Percentiles rank a stretch among this genome's conserved stretches.
These are phyloP conservation scores for Vachellia collinsii DNA, from an alignment of 306 rosid genomes.

Conservation along the genomic window DNA sequence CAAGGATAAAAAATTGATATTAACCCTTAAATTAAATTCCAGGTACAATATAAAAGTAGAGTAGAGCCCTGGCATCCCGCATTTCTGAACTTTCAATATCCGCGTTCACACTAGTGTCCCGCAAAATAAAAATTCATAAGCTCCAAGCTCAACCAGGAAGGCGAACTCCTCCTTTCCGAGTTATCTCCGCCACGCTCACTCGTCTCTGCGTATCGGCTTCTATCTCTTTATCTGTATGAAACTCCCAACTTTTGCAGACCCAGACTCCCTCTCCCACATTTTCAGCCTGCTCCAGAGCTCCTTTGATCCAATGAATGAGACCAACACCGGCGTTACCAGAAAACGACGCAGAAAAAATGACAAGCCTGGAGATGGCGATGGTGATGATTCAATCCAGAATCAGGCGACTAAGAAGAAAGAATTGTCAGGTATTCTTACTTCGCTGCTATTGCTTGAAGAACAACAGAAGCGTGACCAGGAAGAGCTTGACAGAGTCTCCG, in stretches of 20 bases:
- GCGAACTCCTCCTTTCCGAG: not conserved
- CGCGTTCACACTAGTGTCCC: constrained; percentile 23
- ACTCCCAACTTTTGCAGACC: constrained; percentile 38
- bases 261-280: constrained; percentile 27
- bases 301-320: constrained; percentile 34
- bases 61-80: not conserved
- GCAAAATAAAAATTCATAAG: not conserved
- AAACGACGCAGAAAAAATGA: constrained; percentile 38
- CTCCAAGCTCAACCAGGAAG: not conserved
- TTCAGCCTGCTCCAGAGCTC: constrained; percentile 31
- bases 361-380: constrained; percentile 20
- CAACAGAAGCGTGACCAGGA: constrained; percentile 53
- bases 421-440: constrained; percentile 49
- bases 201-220: not conserved
- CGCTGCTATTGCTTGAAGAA: constrained; percentile 55
- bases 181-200: not conserved
- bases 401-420: constrained; percentile 43
- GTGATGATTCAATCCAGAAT: constrained; percentile 15
- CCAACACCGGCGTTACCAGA: constrained; percentile 2
- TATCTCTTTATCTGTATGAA: constrained; percentile 23
- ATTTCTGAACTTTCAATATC: not conserved
- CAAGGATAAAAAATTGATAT: too few species aligned
- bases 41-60: not conserved
- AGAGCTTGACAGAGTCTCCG: constrained; percentile 42
- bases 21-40: not conserved